phyloP scores from a whole-genome alignment of 1,284 basidiomycete genomes.

The Microstroma glucosiphilum region DNA sequence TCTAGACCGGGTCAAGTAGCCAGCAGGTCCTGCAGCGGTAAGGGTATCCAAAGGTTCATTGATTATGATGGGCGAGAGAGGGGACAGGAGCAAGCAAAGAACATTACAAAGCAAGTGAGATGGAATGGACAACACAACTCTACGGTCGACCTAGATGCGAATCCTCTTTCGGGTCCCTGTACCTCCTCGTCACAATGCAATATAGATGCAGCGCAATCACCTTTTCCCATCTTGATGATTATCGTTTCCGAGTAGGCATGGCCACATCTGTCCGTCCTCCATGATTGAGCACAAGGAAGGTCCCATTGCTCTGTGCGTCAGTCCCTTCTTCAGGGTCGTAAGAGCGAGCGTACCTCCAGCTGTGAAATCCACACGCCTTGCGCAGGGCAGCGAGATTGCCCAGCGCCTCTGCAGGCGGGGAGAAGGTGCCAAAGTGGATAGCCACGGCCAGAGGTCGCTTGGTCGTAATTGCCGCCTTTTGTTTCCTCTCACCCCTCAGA shows the following conservation, averaged over 20 bases:
- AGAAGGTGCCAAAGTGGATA: slow-evolving; percentile 37
- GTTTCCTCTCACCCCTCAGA: neutral
- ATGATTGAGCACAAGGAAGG: slow-evolving; percentile 1
- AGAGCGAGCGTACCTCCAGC: neutral
- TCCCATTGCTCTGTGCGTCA: neutral
- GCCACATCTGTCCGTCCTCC: slow-evolving; percentile 2
- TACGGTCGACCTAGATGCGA: too few species aligned
- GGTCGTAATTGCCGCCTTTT: neutral
- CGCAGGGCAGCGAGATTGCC: neutral
- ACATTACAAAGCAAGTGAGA: too few species aligned
- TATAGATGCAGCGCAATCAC: too few species aligned
- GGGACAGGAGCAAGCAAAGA: too few species aligned
- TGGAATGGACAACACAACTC: too few species aligned
- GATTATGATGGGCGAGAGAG: too few species aligned
- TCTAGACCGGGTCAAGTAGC: neutral
- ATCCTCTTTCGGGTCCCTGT: too few species aligned
- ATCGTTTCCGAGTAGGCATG: too few species aligned
- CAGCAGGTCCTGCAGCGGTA: neutral
- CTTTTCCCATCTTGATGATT: too few species aligned
- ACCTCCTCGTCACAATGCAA: too few species aligned
- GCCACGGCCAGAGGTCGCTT: slow-evolving; percentile 17
- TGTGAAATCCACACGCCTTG: neutral
- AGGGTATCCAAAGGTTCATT: too few species aligned
- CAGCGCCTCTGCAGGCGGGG: neutral
- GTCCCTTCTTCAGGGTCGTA: neutral